These are phyloP conservation scores for Coffea canephora DNA, from an alignment of 257 asterid genomes.

Conservation along the genomic window DNA sequence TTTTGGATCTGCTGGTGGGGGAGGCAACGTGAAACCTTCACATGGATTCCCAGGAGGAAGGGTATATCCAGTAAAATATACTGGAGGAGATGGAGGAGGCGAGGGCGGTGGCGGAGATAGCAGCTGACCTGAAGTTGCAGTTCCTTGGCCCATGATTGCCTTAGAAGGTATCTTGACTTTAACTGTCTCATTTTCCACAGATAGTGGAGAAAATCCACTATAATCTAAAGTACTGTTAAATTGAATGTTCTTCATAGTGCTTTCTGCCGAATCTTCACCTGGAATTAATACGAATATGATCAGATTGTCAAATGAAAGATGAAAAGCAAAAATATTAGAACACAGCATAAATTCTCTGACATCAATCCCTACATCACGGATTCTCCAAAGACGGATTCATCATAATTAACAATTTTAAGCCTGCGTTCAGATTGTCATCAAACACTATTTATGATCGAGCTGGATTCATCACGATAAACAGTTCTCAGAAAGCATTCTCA, in stretches of 20 bases:
- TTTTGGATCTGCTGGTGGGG: conserved; percentile 90
- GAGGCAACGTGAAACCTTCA: conserved; percentile 79
- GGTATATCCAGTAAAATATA: conserved; percentile 65
- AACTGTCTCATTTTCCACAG: conserved; percentile 28
- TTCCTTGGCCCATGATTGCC: conserved; percentile 22
- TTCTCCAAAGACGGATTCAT: not conserved
- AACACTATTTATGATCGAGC: not conserved
- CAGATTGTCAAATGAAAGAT: conserved; percentile 8
- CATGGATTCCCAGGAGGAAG: conserved; percentile 96
- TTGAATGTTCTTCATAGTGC: conserved; percentile 33
- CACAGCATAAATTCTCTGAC: not conserved
- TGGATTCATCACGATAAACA: not conserved
- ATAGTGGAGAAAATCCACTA: conserved; percentile 31
- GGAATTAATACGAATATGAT: conserved; percentile 24
- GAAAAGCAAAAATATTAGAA: not conserved
- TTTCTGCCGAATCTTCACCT: conserved; percentile 66
- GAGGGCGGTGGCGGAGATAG: conserved; percentile 8
- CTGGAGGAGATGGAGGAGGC: conserved; percentile 33
- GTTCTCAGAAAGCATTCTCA: too few species aligned
- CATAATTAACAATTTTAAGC: not conserved
- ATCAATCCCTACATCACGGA: not conserved
- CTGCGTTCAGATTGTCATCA: not conserved
- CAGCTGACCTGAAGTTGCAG: conserved; percentile 20
- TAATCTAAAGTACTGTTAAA: conserved; percentile 30
- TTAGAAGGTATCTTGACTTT: conserved; percentile 14